A percentile compares a stretch with the other conserved stretches of the same genome.
Conservation (phyloP, 2,329 filamentous ascomycete genomes). For the Colletotrichum magnum region DNA sequence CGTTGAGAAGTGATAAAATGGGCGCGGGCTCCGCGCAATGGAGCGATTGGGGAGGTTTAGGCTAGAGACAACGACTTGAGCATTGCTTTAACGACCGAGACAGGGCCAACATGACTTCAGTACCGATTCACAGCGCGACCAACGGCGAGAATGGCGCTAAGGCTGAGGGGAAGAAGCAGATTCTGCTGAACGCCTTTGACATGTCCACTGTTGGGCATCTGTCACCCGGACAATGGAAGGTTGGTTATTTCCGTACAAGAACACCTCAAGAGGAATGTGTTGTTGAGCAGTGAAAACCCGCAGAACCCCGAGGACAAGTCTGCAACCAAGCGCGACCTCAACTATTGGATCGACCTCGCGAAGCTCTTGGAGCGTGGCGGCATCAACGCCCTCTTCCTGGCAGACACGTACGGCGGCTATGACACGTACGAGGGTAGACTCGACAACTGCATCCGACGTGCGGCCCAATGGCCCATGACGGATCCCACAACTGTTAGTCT, state of each 20-base stretch:
- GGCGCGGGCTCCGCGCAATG: background rate
- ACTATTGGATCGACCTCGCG: conserved; percentile 76
- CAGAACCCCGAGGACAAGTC: conserved; percentile 74
- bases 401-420: conserved; percentile 75
- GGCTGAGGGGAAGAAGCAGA: conserved; percentile 46
- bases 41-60: background rate
- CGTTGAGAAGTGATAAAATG: conserved; percentile 7
- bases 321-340: conserved; percentile 70
- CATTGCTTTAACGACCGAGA: background rate
- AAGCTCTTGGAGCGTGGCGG: conserved; percentile 73
- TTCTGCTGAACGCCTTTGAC: conserved; percentile 74
- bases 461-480: conserved; percentile 75
- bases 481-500: conserved; percentile 70
- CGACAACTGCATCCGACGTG: conserved; percentile 72
- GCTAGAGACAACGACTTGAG: background rate
- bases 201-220: conserved; percentile 74
- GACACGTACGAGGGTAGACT: conserved; percentile 73
- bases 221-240: conserved; percentile 78
- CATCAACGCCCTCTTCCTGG: conserved; percentile 76
- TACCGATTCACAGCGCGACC: conserved; percentile 22
- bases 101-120: conserved; percentile 17
- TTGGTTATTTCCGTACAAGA: conserved; percentile 43
- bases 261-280: no score
- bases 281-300: conserved; percentile 19
- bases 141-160: conserved; percentile 14